Evolutionary conservation across 495 filamentous ascomycete species (phyloP).

Genomic region (Lasiosphaeria ovina): DNA sequence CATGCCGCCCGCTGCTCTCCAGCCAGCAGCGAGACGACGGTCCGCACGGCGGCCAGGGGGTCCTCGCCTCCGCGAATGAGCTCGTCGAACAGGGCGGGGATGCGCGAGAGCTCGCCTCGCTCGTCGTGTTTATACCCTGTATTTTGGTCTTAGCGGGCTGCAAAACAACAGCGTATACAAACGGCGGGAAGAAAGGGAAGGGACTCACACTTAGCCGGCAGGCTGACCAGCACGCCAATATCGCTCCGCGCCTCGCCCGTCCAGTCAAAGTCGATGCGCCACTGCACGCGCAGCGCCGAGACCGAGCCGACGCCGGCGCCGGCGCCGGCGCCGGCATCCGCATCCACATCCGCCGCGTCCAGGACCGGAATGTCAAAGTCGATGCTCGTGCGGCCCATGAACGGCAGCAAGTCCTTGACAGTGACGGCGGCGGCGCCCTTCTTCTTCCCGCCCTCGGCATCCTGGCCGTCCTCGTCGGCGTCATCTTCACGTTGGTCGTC

Average conservation of each 20-base stretch:
- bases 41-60: slow-evolving; percentile 51
- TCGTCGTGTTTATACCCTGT: slow-evolving; percentile 54
- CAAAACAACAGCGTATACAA: background rate
- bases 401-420: slow-evolving; percentile 32
- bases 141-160: slow-evolving; percentile 21
- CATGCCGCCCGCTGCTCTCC: slow-evolving; percentile 30
- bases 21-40: slow-evolving; percentile 50
- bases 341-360: slow-evolving; percentile 1
- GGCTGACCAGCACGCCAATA: slow-evolving; percentile 43
- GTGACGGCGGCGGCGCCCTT: background rate
- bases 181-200: background rate
- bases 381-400: slow-evolving; percentile 43
- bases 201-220: slow-evolving; percentile 54
- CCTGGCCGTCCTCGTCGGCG: slow-evolving; percentile 17
- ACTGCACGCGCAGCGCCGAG: slow-evolving; percentile 45
- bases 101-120: slow-evolving; percentile 43
- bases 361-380: slow-evolving; percentile 37
- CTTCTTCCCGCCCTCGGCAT: slow-evolving; percentile 7
- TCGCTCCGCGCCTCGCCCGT: slow-evolving; percentile 58
- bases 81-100: slow-evolving; percentile 52
- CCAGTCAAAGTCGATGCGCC: slow-evolving; percentile 62
- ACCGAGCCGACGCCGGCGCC: slow-evolving; percentile 11
- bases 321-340: background rate
- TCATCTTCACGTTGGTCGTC: slow-evolving; percentile 16
- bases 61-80: slow-evolving; percentile 49